phyloP scores from a whole-genome alignment of 2,329 filamentous ascomycete species.

The Hymenoscyphus occultus region DNA sequence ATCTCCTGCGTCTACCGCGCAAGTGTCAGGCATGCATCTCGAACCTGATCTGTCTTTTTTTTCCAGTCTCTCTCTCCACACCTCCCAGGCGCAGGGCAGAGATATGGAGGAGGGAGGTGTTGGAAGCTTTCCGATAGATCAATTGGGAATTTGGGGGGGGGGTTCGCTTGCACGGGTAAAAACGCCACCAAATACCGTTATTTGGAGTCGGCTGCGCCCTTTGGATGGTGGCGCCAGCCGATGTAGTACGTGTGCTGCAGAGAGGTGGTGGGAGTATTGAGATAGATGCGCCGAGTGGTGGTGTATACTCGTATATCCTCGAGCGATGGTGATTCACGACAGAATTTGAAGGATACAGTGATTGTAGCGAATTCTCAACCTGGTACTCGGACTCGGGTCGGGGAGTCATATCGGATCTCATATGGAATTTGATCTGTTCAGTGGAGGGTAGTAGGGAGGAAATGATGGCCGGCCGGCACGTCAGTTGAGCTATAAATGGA shows the following conservation, averaged over 20 bases:
- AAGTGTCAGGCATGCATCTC: not conserved
- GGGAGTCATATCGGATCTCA: not conserved
- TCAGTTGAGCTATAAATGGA: no score
- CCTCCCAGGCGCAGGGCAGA: not conserved
- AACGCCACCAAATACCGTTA: not conserved
- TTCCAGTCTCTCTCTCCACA: not conserved
- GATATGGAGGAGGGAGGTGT: not conserved
- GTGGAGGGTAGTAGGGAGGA: not conserved
- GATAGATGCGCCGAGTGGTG: not conserved
- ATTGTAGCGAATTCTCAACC: not conserved
- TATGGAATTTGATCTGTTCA: not conserved
- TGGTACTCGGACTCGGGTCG: conserved; percentile 1
- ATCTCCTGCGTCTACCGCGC: not conserved
- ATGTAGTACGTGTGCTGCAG: not conserved
- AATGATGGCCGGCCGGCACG: not conserved
- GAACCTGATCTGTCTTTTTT: not conserved
- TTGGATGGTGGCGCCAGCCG: not conserved
- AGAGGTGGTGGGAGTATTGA: not conserved
- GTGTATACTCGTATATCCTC: not conserved
- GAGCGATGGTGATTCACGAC: not conserved
- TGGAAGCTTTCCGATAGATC: conserved; percentile 11
- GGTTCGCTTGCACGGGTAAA: not conserved
- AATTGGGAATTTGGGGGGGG: not conserved
- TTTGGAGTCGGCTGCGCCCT: not conserved
- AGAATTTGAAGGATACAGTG: not conserved